Conservation (phyloP, 176 grass and related monocot species). For the Pontederia crassipes region DNA sequence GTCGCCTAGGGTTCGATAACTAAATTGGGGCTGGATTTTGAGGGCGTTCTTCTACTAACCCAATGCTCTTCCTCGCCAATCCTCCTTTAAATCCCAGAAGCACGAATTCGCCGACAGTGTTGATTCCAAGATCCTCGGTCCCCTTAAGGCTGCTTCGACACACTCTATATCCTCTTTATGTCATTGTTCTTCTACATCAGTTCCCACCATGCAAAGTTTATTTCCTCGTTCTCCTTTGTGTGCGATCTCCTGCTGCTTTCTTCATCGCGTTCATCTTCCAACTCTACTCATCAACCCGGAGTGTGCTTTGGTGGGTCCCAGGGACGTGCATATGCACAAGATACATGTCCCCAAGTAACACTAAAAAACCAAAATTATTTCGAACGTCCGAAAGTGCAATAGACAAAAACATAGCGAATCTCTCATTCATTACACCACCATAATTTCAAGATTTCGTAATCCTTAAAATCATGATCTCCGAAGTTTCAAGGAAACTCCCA, state of each 20-base stretch:
- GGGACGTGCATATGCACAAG: slow-evolving; percentile 56
- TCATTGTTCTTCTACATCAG: slow-evolving; percentile 56
- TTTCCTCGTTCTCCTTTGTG: slow-evolving; percentile 48
- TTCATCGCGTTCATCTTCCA: slow-evolving; percentile 89
- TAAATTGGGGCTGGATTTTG: too few relatives aligned
- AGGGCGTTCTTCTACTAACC: slow-evolving; percentile 98
- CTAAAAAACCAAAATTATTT: too few relatives aligned
- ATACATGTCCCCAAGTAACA: slow-evolving; percentile 42
- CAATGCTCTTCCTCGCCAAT: slow-evolving; percentile 62
- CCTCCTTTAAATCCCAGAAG: slow-evolving; percentile 71
- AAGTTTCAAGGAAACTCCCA: too few relatives aligned
- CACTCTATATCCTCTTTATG: slow-evolving; percentile 62
- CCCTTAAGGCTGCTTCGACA: slow-evolving; percentile 67
- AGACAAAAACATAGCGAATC: too few relatives aligned
- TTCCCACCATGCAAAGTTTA: slow-evolving; percentile 68
- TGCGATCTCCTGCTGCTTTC: slow-evolving; percentile 90
- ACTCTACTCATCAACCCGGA: slow-evolving; percentile 64
- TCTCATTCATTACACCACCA: too few relatives aligned
- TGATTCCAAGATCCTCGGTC: slow-evolving; percentile 51
- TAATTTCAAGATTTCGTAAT: too few relatives aligned
- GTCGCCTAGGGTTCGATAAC: too few relatives aligned
- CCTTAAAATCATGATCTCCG: too few relatives aligned
- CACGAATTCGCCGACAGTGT: slow-evolving; percentile 19
- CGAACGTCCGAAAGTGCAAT: too few relatives aligned
- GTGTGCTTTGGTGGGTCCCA: slow-evolving; percentile 79